A percentile compares a stretch with the other conserved stretches of the same genome.
These are phyloP conservation scores for Cryptococcus jaspeensis DNA, from an alignment of 1,284 basidiomycete species.

Conservation along the genomic window DNA sequence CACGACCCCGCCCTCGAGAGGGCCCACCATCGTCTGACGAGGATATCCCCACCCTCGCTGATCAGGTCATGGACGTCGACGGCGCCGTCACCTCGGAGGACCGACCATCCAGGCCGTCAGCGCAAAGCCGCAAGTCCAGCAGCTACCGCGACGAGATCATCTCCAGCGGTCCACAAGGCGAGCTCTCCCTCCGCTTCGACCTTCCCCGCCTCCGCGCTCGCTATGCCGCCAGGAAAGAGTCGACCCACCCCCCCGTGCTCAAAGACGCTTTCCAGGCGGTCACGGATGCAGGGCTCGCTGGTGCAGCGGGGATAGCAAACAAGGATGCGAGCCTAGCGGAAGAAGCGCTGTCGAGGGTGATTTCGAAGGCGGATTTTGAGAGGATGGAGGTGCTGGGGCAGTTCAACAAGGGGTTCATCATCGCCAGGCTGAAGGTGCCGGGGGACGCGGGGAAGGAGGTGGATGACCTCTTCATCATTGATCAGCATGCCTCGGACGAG, in stretches of 20 bases:
- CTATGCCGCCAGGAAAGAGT: conserved; percentile 12
- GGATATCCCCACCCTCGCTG: background rate
- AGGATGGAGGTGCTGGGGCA: conserved; percentile 86
- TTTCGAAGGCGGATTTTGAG: conserved; percentile 83
- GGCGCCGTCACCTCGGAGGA: too few species aligned
- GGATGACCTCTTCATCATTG: conserved; percentile 89
- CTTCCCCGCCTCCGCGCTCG: conserved; percentile 29
- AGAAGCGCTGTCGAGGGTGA: conserved; percentile 75
- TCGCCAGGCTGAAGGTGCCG: conserved; percentile 63
- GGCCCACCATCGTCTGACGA: background rate
- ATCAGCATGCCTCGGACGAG: conserved; percentile 70
- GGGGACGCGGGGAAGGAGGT: conserved; percentile 35
- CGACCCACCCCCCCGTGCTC: background rate
- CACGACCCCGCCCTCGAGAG: too few species aligned
- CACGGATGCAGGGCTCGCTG: conserved; percentile 21
- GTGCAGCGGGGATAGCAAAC: conserved; percentile 62
- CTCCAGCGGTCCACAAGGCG: conserved; percentile 28
- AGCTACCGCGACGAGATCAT: conserved; percentile 35
- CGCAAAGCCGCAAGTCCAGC: background rate
- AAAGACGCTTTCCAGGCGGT: conserved; percentile 27
- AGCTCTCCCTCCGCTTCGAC: conserved; percentile 41
- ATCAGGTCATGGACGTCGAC: background rate
- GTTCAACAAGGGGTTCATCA: conserved; percentile 95
- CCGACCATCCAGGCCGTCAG: too few species aligned
- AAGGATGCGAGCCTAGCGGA: conserved; percentile 64